Evolutionary conservation across 148 eudicot species (phyloP).

Genomic region (Vaccinium myrtillus): DNA sequence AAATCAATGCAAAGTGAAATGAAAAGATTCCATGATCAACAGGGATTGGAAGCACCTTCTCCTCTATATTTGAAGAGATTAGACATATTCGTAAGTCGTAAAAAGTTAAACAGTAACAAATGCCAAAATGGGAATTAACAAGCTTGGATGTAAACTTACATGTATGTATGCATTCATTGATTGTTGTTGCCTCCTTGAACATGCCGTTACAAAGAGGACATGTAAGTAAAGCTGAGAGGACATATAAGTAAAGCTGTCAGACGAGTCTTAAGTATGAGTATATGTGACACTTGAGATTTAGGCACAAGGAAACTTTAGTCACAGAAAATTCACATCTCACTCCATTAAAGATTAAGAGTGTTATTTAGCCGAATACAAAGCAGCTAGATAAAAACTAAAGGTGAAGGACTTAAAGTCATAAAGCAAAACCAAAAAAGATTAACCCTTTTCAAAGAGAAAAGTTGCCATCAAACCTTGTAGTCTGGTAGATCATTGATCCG

Average conservation of each 20-base stretch:
- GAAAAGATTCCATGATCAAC: background rate
- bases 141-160: background rate
- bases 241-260: too few species aligned
- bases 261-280: too few species aligned
- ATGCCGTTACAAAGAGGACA: background rate
- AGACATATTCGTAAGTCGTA: background rate
- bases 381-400: too few species aligned
- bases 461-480: too few species aligned
- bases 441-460: too few species aligned
- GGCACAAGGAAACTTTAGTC: background rate
- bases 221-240: background rate
- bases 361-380: too few species aligned
- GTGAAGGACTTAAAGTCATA: too few species aligned
- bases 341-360: background rate
- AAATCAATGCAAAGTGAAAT: background rate
- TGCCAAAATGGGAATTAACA: background rate
- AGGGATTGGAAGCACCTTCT: background rate
- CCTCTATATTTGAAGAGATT: background rate
- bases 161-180: background rate
- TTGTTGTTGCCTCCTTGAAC: background rate
- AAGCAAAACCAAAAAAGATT: too few species aligned
- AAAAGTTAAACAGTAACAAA: background rate
- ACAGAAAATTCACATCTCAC: background rate
- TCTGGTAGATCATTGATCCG: too few species aligned
- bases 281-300: background rate